Evolutionary conservation across 768 basidiomycete species (phyloP).

Genomic region (Tricholoma terreum): DNA sequence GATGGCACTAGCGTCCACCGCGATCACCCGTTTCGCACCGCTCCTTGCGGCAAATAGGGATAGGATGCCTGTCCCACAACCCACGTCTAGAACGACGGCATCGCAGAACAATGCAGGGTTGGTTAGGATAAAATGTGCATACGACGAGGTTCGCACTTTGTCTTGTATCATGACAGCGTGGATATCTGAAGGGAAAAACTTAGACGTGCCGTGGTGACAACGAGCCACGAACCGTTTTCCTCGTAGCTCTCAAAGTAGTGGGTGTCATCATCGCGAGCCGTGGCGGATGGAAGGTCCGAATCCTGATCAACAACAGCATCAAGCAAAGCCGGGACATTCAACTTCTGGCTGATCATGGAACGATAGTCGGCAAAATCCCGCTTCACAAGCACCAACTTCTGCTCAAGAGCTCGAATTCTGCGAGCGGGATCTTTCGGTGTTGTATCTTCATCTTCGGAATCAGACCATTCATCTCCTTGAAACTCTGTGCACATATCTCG

Average conservation of each 20-base stretch:
- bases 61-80: constrained; percentile 93
- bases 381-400: constrained; percentile 55
- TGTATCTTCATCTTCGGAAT: constrained; percentile 62
- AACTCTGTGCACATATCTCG: constrained; percentile 43
- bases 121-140: constrained; percentile 85
- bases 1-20: constrained; percentile 88
- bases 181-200: constrained; percentile 55
- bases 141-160: constrained; percentile 88
- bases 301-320: constrained; percentile 39
- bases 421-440: constrained; percentile 29
- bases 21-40: constrained; percentile 87
- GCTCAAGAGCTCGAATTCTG: constrained; percentile 59
- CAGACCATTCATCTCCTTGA: constrained; percentile 70
- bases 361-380: constrained; percentile 64
- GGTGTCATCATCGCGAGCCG: constrained; percentile 79
- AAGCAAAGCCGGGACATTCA: constrained; percentile 44
- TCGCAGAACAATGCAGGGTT: constrained; percentile 80
- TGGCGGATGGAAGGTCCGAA: constrained; percentile 19
- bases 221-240: constrained; percentile 63
- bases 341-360: constrained; percentile 48
- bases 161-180: constrained; percentile 98
- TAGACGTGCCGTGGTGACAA: background rate
- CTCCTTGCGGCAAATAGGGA: constrained; percentile 87
- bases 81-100: constrained; percentile 90
- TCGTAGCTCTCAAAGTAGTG: constrained; percentile 93